Percentiles rank a stretch among this genome's conserved stretches.
Conservation (phyloP, 1,139 yeast species). For the Yamadazyma atmosphaerica region DNA sequence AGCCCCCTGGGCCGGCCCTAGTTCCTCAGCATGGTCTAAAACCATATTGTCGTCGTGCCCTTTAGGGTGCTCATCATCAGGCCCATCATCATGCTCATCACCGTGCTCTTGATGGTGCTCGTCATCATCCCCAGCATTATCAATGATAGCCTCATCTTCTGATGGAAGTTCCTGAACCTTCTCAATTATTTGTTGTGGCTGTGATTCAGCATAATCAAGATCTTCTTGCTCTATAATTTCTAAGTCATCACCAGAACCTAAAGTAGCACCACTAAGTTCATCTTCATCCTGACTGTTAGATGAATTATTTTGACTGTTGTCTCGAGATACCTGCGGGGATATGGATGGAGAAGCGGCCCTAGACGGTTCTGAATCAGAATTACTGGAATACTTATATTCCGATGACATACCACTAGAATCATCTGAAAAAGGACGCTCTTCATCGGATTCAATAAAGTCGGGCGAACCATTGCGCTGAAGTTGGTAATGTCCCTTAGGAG, state of each 20-base stretch:
- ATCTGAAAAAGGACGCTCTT: constrained; percentile 1
- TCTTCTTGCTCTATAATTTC: constrained; percentile 7
- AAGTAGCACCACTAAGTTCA: not conserved
- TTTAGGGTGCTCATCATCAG: not conserved
- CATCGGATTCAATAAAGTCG: not conserved
- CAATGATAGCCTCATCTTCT: too few relatives aligned
- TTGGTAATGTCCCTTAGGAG: not conserved
- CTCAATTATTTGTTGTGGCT: too few relatives aligned
- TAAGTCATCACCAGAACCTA: not conserved
- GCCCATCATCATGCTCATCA: not conserved
- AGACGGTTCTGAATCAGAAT: not conserved
- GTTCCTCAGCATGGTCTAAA: too few relatives aligned
- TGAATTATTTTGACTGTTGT: too few relatives aligned
- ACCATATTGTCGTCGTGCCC: not conserved
- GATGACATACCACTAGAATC: constrained; percentile 1
- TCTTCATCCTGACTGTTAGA: not conserved
- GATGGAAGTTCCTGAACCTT: too few relatives aligned
- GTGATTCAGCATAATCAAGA: constrained; percentile 3
- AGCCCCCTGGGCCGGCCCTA: too few relatives aligned
- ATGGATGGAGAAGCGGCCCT: not conserved
- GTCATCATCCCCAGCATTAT: too few relatives aligned
- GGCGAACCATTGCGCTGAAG: not conserved
- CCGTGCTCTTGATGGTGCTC: not conserved
- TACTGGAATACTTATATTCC: not conserved
- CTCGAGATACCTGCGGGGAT: too few relatives aligned